Percentiles rank a stretch among this genome's conserved stretches.
Conservation (phyloP, 331 rosid species). For the Spiraea crenata region DNA sequence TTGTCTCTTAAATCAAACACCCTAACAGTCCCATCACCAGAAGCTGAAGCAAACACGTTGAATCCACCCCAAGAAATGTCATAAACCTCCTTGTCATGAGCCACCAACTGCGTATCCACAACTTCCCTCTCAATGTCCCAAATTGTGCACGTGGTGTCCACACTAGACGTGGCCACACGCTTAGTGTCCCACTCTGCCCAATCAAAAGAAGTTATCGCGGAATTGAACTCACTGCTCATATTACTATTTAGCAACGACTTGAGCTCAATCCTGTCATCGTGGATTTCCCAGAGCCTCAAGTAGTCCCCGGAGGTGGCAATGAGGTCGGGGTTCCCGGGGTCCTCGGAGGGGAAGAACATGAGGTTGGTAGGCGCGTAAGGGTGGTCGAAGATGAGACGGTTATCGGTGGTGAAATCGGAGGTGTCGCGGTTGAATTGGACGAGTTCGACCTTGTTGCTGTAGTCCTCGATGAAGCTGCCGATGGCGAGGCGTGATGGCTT, state of each 20-base stretch:
- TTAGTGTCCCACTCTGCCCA: conserved; percentile 46
- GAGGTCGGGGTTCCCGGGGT: conserved; percentile 50
- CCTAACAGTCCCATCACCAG: conserved; percentile 72
- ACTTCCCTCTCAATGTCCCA: conserved; percentile 63
- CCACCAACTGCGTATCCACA: conserved; percentile 59
- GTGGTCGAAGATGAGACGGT: conserved; percentile 49
- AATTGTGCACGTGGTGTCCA: conserved; percentile 57
- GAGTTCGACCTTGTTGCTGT: conserved; percentile 60
- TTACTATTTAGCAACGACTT: conserved; percentile 49
- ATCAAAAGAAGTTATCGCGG: conserved; percentile 57
- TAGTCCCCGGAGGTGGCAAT: conserved; percentile 65
- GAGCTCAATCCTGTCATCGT: conserved; percentile 50
- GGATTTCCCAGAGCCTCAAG: conserved; percentile 65
- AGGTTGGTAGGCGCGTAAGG: conserved; percentile 68
- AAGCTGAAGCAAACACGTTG: conserved; percentile 63
- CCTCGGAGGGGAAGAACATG: conserved; percentile 68
- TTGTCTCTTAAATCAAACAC: conserved; percentile 64
- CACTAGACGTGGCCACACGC: conserved; percentile 46
- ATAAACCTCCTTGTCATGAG: conserved; percentile 72
- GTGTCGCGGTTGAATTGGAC: conserved; percentile 49
- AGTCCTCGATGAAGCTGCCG: conserved; percentile 59
- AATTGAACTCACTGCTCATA: conserved; percentile 45
- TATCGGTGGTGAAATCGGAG: conserved; percentile 41
- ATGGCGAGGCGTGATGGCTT: conserved; percentile 56
- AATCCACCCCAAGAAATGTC: conserved; percentile 72